phyloP scores from a whole-genome alignment of 2,329 filamentous ascomycete genomes.

The Beauveria scarabaeidicola region DNA sequence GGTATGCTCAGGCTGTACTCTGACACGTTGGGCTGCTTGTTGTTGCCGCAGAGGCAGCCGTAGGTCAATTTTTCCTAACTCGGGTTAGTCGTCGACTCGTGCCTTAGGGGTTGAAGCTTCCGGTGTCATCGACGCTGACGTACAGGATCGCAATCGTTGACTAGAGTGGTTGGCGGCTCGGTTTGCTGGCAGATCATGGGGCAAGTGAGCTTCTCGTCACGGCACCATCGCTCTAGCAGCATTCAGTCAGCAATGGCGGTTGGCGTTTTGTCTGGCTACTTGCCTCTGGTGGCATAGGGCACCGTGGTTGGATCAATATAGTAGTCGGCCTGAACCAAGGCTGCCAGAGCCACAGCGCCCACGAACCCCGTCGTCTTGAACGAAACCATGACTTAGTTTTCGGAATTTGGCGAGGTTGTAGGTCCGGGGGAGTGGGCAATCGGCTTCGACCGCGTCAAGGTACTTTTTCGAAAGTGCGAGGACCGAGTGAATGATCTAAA shows the following conservation, averaged over 20 bases:
- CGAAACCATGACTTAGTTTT: slow-evolving; percentile 40
- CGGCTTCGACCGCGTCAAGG: not conserved
- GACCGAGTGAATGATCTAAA: not conserved
- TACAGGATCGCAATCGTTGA: slow-evolving; percentile 63
- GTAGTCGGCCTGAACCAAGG: slow-evolving; percentile 48
- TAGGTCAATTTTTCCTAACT: slow-evolving; percentile 52
- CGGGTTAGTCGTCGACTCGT: not conserved
- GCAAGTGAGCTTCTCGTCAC: slow-evolving; percentile 53
- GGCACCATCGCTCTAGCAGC: slow-evolving; percentile 55
- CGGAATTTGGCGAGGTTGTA: not conserved
- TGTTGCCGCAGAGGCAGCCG: slow-evolving; percentile 62
- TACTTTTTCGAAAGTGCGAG: not conserved
- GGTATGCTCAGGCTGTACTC: slow-evolving; percentile 73
- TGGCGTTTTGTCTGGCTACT: slow-evolving; percentile 19
- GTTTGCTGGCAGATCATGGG: slow-evolving; percentile 63
- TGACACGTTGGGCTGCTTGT: slow-evolving; percentile 59
- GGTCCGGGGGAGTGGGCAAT: not conserved
- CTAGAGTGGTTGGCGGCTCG: slow-evolving; percentile 39
- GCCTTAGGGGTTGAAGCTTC: not conserved
- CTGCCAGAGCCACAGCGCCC: slow-evolving; percentile 43
- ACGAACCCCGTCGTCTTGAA: slow-evolving; percentile 46
- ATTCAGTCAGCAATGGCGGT: slow-evolving; percentile 15
- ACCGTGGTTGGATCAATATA: slow-evolving; percentile 56
- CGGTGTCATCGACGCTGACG: slow-evolving; percentile 14
- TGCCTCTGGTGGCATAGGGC: slow-evolving; percentile 41